A percentile compares a stretch with the other conserved stretches of the same genome.
Evolutionary conservation across 345 rosid genomes (phyloP).

Genomic region (Streptanthus diversifolius): DNA sequence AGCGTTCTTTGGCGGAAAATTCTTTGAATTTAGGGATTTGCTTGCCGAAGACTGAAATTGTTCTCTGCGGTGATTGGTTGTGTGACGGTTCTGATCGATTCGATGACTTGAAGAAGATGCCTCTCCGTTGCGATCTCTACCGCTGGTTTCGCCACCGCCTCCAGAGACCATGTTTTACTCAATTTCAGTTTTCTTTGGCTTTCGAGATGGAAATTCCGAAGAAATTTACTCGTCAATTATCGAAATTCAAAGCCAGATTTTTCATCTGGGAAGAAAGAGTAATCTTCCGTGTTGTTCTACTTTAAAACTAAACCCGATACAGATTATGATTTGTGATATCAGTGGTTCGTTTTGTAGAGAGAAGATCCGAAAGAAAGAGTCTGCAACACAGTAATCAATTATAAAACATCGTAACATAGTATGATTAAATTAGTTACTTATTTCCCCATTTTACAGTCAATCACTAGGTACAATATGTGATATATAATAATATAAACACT

Average conservation of each 20-base stretch:
- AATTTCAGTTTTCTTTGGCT: no score
- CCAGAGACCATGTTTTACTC: constrained; percentile 3
- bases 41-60: constrained; percentile 48
- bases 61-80: background rate
- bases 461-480: background rate
- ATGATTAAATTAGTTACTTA: background rate
- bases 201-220: no score
- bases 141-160: background rate
- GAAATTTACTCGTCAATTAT: background rate
- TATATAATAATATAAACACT: background rate
- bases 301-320: no score
- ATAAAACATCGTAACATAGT: background rate
- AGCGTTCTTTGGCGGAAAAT: background rate
- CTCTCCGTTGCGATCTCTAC: background rate
- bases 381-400: background rate
- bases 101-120: constrained; percentile 2
- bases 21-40: constrained; percentile 31
- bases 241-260: no score
- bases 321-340: no score
- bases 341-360: background rate
- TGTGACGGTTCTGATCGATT: background rate
- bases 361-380: background rate
- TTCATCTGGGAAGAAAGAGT: no score
- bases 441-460: background rate
- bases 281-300: no score